Percentiles rank a stretch among this genome's conserved stretches.
phyloP scores from a whole-genome alignment of 2,329 filamentous ascomycete genomes.

The Microsporum ferrugineum region DNA sequence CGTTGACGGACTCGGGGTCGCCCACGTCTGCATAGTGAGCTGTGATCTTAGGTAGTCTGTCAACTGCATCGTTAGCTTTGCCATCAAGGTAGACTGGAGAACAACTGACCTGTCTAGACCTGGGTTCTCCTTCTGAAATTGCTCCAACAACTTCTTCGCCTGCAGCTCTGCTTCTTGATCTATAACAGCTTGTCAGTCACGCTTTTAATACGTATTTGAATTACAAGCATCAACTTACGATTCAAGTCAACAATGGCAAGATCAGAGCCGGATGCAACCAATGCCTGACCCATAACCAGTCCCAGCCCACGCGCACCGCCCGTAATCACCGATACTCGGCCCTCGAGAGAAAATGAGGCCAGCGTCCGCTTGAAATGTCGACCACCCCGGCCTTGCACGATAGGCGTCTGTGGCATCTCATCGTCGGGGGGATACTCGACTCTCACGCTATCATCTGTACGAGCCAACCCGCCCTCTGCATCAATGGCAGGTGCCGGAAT shows the following conservation, averaged over 20 bases:
- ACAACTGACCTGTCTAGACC: conserved; percentile 51
- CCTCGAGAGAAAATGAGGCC: conserved; percentile 74
- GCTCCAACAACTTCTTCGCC: conserved; percentile 59
- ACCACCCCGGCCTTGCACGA: conserved; percentile 65
- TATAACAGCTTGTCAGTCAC: conserved; percentile 25
- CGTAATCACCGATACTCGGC: conserved; percentile 72
- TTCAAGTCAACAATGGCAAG: conserved; percentile 91
- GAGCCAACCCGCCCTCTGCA: conserved; percentile 56
- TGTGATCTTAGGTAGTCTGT: conserved; percentile 66
- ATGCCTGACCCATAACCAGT: conserved; percentile 82
- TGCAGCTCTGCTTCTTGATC: conserved; percentile 75
- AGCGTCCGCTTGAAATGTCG: conserved; percentile 77
- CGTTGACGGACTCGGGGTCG: conserved; percentile 63
- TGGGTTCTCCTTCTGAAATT: conserved; percentile 70
- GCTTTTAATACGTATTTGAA: not conserved
- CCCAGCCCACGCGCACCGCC: conserved; percentile 83
- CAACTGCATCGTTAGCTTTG: not conserved
- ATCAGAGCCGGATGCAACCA: conserved; percentile 78
- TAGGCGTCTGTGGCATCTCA: conserved; percentile 58
- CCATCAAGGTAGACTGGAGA: not conserved
- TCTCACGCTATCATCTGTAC: conserved; percentile 66
- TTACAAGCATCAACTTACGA: conserved; percentile 44
- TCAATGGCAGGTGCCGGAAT: conserved; percentile 5
- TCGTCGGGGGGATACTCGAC: conserved; percentile 67
- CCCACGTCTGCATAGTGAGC: conserved; percentile 85